Percentiles rank a stretch among this genome's conserved stretches.
These are phyloP conservation scores for Chaetothyriales sp. DNA, from an alignment of 2,329 filamentous ascomycete genomes.

Conservation along the genomic window DNA sequence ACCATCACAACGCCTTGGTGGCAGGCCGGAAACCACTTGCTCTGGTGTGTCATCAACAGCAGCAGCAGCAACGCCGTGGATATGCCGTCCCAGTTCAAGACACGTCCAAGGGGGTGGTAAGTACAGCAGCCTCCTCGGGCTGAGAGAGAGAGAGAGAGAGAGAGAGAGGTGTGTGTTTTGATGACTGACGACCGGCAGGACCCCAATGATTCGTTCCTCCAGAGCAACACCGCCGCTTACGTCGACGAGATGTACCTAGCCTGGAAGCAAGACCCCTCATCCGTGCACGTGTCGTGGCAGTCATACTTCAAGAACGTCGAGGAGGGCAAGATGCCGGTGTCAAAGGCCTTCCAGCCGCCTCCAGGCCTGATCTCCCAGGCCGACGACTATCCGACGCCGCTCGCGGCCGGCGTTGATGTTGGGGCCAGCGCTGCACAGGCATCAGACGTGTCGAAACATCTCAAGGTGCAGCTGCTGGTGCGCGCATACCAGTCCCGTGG, in stretches of 20 bases:
- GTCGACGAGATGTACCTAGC: constrained; percentile 99
- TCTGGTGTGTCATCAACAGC: constrained; percentile 24
- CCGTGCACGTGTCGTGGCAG: constrained; percentile 96
- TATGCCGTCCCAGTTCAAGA: constrained; percentile 48
- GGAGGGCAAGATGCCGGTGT: constrained; percentile 91
- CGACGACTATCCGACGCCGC: constrained; percentile 51
- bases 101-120: constrained; percentile 45
- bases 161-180: background rate
- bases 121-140: constrained; percentile 18
- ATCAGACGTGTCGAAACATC: constrained; percentile 80
- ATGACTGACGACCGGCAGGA: constrained; percentile 36
- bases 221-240: constrained; percentile 94
- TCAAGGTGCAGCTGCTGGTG: constrained; percentile 94
- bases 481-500: constrained; percentile 95
- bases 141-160: too few relatives aligned
- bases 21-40: constrained; percentile 29
- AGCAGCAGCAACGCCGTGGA: constrained; percentile 28
- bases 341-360: constrained; percentile 89
- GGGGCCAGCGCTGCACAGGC: constrained; percentile 32
- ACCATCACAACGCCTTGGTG: constrained; percentile 16
- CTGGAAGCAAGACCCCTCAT: constrained; percentile 86
- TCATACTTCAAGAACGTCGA: constrained; percentile 99
- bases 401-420: constrained; percentile 34
- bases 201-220: constrained; percentile 88
- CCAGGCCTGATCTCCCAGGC: constrained; percentile 78